Percentiles rank a stretch among this genome's conserved stretches.
phyloP scores from a whole-genome alignment of 2,329 filamentous ascomycete genomes.

The Epichloe sp. region DNA sequence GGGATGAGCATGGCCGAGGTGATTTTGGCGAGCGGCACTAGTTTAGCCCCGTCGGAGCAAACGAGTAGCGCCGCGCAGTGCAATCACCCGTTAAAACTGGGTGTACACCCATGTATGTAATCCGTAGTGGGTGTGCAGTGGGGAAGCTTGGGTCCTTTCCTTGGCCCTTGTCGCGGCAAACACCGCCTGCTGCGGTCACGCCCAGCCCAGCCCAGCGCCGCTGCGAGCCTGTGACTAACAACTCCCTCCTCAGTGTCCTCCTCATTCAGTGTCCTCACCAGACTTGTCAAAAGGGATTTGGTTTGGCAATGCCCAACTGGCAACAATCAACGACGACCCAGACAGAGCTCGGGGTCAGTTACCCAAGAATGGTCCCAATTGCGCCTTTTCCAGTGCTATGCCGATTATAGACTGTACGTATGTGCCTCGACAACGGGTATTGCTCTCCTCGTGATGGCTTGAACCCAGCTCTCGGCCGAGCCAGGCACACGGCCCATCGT shows the following conservation, averaged over 20 bases:
- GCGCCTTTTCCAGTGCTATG: not conserved
- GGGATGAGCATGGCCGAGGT: not conserved
- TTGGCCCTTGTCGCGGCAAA: slow-evolving; percentile 9
- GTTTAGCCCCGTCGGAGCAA: no score
- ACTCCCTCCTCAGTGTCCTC: not conserved
- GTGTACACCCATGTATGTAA: not conserved
- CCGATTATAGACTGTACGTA: no score
- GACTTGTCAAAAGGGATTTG: no score
- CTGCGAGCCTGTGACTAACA: not conserved
- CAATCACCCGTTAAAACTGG: not conserved
- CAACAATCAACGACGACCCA: not conserved
- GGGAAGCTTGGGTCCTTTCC: not conserved
- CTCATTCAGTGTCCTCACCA: no score
- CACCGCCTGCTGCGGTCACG: slow-evolving; percentile 13
- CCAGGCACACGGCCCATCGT: not conserved
- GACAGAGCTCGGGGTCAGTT: not conserved
- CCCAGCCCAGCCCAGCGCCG: slow-evolving; percentile 4
- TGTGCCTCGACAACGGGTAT: no score
- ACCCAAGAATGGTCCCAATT: not conserved
- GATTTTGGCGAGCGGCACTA: not conserved
- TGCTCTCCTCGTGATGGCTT: no score
- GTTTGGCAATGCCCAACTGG: not conserved
- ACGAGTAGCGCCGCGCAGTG: not conserved
- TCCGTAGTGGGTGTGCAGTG: not conserved
- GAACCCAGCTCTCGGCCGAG: not conserved